Evolutionary conservation across 192 early-diverging fungal genomes (phyloP).

Genomic region (Dimargaris verticillata): DNA sequence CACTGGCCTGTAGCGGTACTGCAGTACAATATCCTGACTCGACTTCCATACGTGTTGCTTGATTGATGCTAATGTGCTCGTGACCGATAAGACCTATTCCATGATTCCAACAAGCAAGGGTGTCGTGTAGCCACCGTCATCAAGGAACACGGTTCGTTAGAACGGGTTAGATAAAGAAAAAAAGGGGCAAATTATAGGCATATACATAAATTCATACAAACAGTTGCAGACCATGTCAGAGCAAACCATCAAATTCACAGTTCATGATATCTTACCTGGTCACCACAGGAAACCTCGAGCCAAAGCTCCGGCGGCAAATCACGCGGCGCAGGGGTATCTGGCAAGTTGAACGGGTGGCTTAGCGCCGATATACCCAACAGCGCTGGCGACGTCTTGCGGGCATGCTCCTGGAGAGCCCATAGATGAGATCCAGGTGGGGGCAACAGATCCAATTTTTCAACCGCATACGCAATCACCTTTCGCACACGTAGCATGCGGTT

Average conservation of each 20-base stretch:
- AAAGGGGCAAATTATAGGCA: not conserved
- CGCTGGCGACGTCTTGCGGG: conserved; percentile 8
- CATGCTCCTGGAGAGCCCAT: conserved; percentile 12
- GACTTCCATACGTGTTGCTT: conserved; percentile 27
- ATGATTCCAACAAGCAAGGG: too few relatives aligned
- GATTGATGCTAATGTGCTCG: conserved; percentile 24
- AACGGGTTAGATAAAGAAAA: not conserved
- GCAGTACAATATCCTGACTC: conserved; percentile 25
- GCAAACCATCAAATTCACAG: not conserved
- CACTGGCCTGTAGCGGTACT: conserved; percentile 27
- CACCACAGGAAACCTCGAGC: conserved; percentile 39
- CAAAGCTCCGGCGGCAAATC: conserved; percentile 30
- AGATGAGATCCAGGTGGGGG: conserved; percentile 12
- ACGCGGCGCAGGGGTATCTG: conserved; percentile 4
- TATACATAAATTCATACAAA: not conserved
- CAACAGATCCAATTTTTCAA: conserved; percentile 56
- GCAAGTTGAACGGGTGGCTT: not conserved
- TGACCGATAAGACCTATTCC: conserved; percentile 1
- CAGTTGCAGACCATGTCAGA: not conserved
- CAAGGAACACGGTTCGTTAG: too few relatives aligned
- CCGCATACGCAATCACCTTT: conserved; percentile 70
- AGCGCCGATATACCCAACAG: not conserved
- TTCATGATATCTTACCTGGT: conserved; percentile 25
- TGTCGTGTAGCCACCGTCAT: too few relatives aligned
- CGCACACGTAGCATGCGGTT: conserved; percentile 76